phyloP scores from a whole-genome alignment of 2,329 filamentous ascomycete genomes.

The Ceratocystis harringtonii region DNA sequence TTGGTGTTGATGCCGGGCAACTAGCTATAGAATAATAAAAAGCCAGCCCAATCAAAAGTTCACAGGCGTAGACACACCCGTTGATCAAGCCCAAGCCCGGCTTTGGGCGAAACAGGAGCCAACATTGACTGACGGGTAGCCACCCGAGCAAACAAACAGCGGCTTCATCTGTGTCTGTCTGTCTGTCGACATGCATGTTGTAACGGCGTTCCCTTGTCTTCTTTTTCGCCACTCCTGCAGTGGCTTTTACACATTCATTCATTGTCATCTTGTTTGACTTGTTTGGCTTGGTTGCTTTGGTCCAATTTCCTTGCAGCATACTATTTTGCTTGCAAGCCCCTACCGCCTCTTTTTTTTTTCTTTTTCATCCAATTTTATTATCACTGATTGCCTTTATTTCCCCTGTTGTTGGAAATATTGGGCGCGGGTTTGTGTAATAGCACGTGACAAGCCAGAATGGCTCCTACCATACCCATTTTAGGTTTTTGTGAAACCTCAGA shows the following conservation, averaged over 20 bases:
- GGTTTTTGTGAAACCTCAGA: slow-evolving; percentile 5
- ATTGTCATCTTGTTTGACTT: background rate
- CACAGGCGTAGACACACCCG: background rate
- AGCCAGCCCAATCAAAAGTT: background rate
- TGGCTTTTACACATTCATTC: background rate
- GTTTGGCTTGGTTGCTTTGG: background rate
- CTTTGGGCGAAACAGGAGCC: slow-evolving; percentile 1
- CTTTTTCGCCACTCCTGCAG: background rate
- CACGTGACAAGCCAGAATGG: slow-evolving; percentile 5
- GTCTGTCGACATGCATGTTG: slow-evolving; percentile 1
- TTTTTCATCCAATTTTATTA: background rate
- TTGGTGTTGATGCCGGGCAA: background rate
- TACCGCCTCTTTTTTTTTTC: background rate
- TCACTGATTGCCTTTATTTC: background rate
- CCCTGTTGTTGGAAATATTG: slow-evolving; percentile 1
- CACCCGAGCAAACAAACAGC: slow-evolving; percentile 1
- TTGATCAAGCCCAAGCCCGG: background rate
- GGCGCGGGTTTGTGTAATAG: background rate
- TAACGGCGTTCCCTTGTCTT: slow-evolving; percentile 1
- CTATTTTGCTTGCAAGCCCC: background rate
- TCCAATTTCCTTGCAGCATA: background rate
- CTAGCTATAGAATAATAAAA: background rate
- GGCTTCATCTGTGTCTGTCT: background rate
- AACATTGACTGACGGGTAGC: background rate
- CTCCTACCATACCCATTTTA: background rate